These are phyloP conservation scores for Purpureocillium takamizusanense DNA, from an alignment of 2,329 filamentous ascomycete genomes.

Conservation along the genomic window DNA sequence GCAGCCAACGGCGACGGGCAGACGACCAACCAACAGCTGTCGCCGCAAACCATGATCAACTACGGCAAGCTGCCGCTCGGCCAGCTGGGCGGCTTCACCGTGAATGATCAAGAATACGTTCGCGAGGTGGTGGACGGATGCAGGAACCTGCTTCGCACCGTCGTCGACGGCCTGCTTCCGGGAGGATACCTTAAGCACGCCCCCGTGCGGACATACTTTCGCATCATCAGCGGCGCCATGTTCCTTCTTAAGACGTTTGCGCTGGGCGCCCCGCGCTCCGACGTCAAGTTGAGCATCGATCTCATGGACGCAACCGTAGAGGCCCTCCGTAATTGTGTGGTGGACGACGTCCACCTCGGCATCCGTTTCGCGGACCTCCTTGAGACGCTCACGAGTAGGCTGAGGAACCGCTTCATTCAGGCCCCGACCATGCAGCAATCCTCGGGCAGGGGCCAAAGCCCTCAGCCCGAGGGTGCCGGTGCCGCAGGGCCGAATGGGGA, in stretches of 20 bases:
- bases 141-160: constrained; percentile 65
- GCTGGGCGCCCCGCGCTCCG: constrained; percentile 67
- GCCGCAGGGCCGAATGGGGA: constrained; percentile 17
- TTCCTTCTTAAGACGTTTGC: constrained; percentile 80
- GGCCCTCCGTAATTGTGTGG: constrained; percentile 67
- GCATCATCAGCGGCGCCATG: constrained; percentile 78
- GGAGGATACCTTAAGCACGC: constrained; percentile 72
- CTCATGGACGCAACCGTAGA: constrained; percentile 68
- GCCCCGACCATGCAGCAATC: constrained; percentile 39
- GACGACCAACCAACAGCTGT: constrained; percentile 30
- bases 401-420: constrained; percentile 67
- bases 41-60: constrained; percentile 56
- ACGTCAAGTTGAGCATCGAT: constrained; percentile 65
- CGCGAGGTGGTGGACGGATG: constrained; percentile 70
- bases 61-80: constrained; percentile 56
- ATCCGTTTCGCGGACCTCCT: constrained; percentile 75
- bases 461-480: constrained; percentile 23
- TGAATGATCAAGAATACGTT: constrained; percentile 63
- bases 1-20: constrained; percentile 21
- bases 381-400: constrained; percentile 65
- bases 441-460: constrained; percentile 32
- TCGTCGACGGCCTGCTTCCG: constrained; percentile 67
- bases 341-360: constrained; percentile 79
- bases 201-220: constrained; percentile 76
- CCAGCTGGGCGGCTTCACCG: constrained; percentile 53